A percentile compares a stretch with the other conserved stretches of the same genome.
Conservation (phyloP, 2,329 filamentous ascomycete genomes). For the Mariannaea sp. region DNA sequence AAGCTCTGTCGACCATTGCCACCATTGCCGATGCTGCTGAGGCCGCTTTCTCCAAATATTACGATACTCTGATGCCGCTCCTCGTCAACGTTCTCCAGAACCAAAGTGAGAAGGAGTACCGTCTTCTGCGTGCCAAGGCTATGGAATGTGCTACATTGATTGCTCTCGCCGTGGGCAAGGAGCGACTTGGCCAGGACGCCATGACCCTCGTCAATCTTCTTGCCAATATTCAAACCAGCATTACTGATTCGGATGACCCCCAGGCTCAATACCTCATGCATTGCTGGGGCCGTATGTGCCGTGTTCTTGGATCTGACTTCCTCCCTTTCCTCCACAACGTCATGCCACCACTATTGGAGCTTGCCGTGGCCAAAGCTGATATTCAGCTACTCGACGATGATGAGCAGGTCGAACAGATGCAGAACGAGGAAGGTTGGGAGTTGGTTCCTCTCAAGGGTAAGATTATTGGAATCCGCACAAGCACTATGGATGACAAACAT, state of each 20-base stretch:
- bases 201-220: conserved; percentile 85
- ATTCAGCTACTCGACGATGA: conserved; percentile 96
- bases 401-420: conserved; percentile 88
- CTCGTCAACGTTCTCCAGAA: conserved; percentile 87
- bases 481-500: conserved; percentile 96
- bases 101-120: conserved; percentile 92
- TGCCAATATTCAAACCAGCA: conserved; percentile 82
- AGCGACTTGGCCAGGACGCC: conserved; percentile 86
- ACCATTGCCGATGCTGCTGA: conserved; percentile 99
- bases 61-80: conserved; percentile 93
- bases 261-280: conserved; percentile 97
- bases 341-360: conserved; percentile 89
- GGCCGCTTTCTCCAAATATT: conserved; percentile 92
- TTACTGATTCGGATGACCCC: conserved; percentile 90
- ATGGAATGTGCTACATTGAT: conserved; percentile 99
- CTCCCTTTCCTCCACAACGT: conserved; percentile 90
- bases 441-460: conserved; percentile 96
- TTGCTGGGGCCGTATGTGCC: conserved; percentile 99
- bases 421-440: conserved; percentile 97
- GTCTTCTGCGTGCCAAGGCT: conserved; percentile 89
- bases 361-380: conserved; percentile 94
- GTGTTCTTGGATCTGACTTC: conserved; percentile 88
- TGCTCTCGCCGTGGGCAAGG: conserved; percentile 90
- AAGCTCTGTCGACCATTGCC: conserved; percentile 95
- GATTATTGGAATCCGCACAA: conserved; percentile 97